Evolutionary conservation across 768 basidiomycete species (phyloP), one percentile per base, ranked within the genome.

Genomic region (Pholiota microspora): DNA sequence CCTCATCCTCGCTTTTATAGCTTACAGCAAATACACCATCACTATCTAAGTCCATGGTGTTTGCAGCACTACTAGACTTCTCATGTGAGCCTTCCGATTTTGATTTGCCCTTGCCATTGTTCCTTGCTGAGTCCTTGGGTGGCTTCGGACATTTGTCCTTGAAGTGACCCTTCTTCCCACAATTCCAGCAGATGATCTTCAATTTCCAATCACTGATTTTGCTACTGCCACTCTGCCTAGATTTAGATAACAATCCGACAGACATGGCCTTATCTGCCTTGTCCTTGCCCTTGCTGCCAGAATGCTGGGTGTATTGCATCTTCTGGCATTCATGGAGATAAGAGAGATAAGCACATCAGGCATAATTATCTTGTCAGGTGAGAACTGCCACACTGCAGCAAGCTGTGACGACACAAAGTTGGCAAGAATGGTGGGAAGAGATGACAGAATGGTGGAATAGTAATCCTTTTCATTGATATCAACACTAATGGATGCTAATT

Each of bases 351-450:
- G n/a, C n/a, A n/a, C n/a, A 12, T 67, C 50, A 1, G 67, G 66
- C 3, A 49, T 49, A 10, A 67, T 60, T 0, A 51, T 57, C 15
- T 46, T 31, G 7, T 49, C 46, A n/a, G 53, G 23, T 7, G 53
- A 2, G 64, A 60, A 25, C 69, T 50, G 36, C 58, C 55, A 18
- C 12, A 49, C n/a, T n/a, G n/a, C n/a, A n/a, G n/a, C n/a, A n/a
- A n/a, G n/a, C n/a, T n/a, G n/a, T n/a, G n/a, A n/a, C 0, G 69
- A 68, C 7, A 68, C 67, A 49, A 68, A 73, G 38, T 55, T 64
- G 38, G 69, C 57, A 0, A 70, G 61, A 49, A 54, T 54, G 3
- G 24, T n/a, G 38, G 70, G 70, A 15, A 73, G 53, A 52, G 66
- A n/a, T n/a, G n/a, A n/a, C n/a, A n/a, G n/a, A n/a, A n/a, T n/a